Evolutionary conservation across 2,329 filamentous ascomycete species (phyloP), one percentile per base, ranked within the genome.

Genomic region (Penicillium sp.): DNA sequence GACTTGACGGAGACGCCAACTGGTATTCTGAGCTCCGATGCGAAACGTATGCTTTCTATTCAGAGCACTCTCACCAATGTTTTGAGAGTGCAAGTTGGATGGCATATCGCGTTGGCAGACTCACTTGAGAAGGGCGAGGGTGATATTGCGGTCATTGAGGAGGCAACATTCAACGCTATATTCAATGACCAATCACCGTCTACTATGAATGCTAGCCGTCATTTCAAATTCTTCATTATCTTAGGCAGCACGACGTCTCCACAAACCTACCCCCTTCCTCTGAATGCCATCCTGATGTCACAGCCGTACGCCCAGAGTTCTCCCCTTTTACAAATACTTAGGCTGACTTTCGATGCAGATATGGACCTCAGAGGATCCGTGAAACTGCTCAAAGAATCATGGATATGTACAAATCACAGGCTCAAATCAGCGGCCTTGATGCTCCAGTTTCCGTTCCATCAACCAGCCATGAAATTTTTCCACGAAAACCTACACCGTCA

Each of bases 131-230:
- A 61, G 7, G 63, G 58, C 0, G 35, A 53, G 3, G 67, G 68
- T 6, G 68, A 71, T 36, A 59, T 72, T 35, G 68, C 51, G 1
- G 61, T 71, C 3, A 44, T 72, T 0, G 69, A 71, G 40, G 62
- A 70, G 47, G 59, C 61, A 0, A 64, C 50, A 1, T 51, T 70
- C 7, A 52, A 63, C n/a, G 49, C 55, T 7, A 57, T 63, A 0
- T 50, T 59, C 1, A 31, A 36, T 6, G n/a, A 36, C 2, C 45
- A 59, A 1, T 47, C 58, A 2, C 40, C 63, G 7, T 56, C 60
- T 4, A 36, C 58, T 11, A 11, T 42, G 3, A 22, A 11, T 6
- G 28, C 22, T 6, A 16, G 31, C 7, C 46, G 40, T 47, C 22
- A 51, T 2, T 61, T 65, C 33, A 62, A 46, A n/a, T 60, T 60